Conservation (phyloP, 495 filamentous ascomycete genomes). For the Apodospora peruviana region DNA sequence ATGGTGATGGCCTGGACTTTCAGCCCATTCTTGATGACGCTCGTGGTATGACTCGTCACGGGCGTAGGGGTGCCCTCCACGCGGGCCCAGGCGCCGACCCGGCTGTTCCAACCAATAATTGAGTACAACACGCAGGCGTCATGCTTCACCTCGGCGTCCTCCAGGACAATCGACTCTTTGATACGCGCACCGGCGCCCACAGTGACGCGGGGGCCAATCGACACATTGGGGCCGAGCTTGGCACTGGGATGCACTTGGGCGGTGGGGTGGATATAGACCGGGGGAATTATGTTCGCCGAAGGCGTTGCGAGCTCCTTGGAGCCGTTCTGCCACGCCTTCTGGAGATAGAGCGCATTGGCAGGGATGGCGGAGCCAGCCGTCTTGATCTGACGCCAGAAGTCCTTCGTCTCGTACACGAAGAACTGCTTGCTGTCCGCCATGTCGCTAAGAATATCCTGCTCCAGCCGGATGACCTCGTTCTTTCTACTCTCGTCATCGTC, state of each 20-base stretch:
- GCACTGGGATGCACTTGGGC: constrained; percentile 89
- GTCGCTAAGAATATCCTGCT: constrained; percentile 96
- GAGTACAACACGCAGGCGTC: constrained; percentile 95
- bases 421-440: constrained; percentile 97
- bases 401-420: constrained; percentile 97
- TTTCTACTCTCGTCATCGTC: constrained; percentile 67
- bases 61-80: constrained; percentile 95
- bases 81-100: constrained; percentile 93
- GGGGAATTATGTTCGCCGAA: constrained; percentile 84
- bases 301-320: constrained; percentile 78
- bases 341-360: constrained; percentile 94
- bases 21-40: constrained; percentile 92
- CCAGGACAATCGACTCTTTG: constrained; percentile 94
- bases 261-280: constrained; percentile 96
- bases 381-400: constrained; percentile 99
- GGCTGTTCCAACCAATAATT: constrained; percentile 96
- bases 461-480: constrained; percentile 87
- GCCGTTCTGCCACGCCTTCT: constrained; percentile 83
- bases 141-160: constrained; percentile 94
- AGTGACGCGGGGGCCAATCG: constrained; percentile 77
- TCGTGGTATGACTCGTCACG: constrained; percentile 83
- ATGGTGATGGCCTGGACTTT: constrained; percentile 99
- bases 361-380: constrained; percentile 96
- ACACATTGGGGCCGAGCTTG: constrained; percentile 95
- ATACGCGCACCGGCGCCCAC: constrained; percentile 86